Evolutionary conservation across 345 rosid species (phyloP), one percentile per base, ranked within the genome.

Genomic region (Nephelium lappaceum): DNA sequence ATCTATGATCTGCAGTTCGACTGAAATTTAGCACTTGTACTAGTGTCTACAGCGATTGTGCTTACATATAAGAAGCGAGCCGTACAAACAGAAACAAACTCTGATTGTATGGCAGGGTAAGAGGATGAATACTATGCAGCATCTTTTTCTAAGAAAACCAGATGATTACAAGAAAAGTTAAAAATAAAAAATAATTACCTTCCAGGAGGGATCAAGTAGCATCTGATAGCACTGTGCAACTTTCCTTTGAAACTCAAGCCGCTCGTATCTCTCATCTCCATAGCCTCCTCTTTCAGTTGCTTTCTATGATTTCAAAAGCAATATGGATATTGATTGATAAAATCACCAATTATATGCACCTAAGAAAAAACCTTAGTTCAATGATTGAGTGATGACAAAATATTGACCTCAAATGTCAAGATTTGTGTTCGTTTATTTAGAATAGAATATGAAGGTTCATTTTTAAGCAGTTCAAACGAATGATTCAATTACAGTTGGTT

Each of bases 211-310:
- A 85, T 95, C 97, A 0, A 74, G 84, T 6, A 90, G 91, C 75
- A 86, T 83, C 82, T 78, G 84, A 78, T 93, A 92, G 74, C 81
- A 78, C 36, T 81, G 81, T 7, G 92, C 89, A 9, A 95, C 98
- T 81, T 91, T 92, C 73, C 19, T 89, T 83, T 95, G 97, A 85
- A 95, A 92, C 81, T 95, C 97, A 36, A 93, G 87, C 31, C 81
- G 85, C 79, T 95, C 99, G 27, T 95, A 95, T 79, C 98, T 89
- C 92, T 95, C 99, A 31, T 84, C 92, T 51, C 99, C 97, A 71
- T 91, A 94, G 73, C 98, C 99, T 77, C 99, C 98, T 87, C 99
- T 92, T 80, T 93, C 94, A 0, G 98, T 94, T 78, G 99, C 98
- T 91, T 85, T 92, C 89, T 92, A 51, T 43, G 41, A 77, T 67